Base-by-base conservation (phyloP, 805 yeast genomes). In the Monosporozyma yasuniensis region DNA sequence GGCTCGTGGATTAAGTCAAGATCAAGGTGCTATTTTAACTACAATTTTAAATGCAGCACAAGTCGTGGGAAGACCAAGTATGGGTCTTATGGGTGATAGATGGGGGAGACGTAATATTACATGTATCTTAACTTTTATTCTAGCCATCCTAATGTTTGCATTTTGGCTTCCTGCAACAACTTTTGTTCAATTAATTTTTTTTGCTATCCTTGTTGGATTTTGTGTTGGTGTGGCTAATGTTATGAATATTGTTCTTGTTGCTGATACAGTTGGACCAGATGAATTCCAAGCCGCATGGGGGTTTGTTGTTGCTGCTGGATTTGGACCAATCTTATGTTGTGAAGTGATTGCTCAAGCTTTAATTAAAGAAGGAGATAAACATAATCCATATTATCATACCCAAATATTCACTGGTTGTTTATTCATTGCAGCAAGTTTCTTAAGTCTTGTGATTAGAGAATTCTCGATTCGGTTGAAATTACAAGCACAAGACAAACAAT, bases 341-440 rank as follows among this genome's bases (percentile, higher is more conserved):
- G 86, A 80, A 63, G 72, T 78, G 7, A 73, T 80, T 46, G 84
- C 80, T 0, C 73, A 80, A 50, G 71, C 78, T 2, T 59, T 80
- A 44, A 69, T 71, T 47, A 66, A 60, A n/a, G 46, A 57, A 10
- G 37, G 55, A 2, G 44, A 50, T 10, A 53, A 54, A 7, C 50
- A 49, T 6, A 67, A 64, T 27, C 85, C 87, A 2, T 83, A 76
- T 55, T 64, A 77, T 34, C 74, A 81, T 54, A 72, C 84, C 1
- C 87, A 82, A 57, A 70, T 81, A 1, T 81, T 80, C 60, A 74
- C 80, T 4, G 87, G 85, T 2, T 57, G 72, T 18, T 62, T 76
- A 44, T 76, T 74, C 54, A 58, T 74, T n/a, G 64, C 63, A 10
- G 75, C 76, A 0, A 58, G 74, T 10, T 5, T 78, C 2, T 50